phyloP scores from a whole-genome alignment of 108 stramenopile genomes.

The Bacterosira constricta region DNA sequence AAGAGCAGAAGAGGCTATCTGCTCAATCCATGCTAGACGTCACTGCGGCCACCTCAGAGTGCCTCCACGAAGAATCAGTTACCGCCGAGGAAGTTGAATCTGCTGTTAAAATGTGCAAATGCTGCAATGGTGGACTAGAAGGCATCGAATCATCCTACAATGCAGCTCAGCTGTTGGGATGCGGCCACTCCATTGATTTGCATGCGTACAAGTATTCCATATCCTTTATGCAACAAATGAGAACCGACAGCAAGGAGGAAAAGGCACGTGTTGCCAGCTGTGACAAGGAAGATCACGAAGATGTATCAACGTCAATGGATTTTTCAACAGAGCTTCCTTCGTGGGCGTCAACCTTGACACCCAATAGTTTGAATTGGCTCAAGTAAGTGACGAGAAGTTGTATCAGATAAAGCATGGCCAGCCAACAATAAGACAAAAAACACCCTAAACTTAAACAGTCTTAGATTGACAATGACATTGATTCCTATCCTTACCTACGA shows the following conservation, averaged over 20 bases:
- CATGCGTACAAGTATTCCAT: constrained; percentile 71
- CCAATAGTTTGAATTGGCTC: constrained; percentile 13
- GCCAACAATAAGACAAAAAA: no score
- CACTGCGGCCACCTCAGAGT: neutral
- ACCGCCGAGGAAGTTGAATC: constrained; percentile 34
- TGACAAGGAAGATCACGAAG: neutral
- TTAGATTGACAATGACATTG: no score
- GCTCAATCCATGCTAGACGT: constrained; percentile 8
- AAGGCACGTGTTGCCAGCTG: neutral
- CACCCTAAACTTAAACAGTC: no score
- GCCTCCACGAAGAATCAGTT: constrained; percentile 33
- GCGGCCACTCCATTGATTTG: constrained; percentile 71
- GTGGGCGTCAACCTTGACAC: constrained; percentile 15
- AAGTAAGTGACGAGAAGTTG: constrained; percentile 1
- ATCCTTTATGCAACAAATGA: neutral
- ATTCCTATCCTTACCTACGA: no score
- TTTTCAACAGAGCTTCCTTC: constrained; percentile 29
- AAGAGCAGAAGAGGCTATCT: neutral
- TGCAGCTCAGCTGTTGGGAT: constrained; percentile 67
- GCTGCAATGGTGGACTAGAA: constrained; percentile 40
- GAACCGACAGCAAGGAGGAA: neutral
- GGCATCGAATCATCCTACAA: constrained; percentile 58
- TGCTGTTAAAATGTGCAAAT: constrained; percentile 49
- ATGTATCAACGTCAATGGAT: neutral
- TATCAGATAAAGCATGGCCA: no score